Conservation (phyloP, 805 yeast species). For the Yamadazyma takamatsuzukensis region DNA sequence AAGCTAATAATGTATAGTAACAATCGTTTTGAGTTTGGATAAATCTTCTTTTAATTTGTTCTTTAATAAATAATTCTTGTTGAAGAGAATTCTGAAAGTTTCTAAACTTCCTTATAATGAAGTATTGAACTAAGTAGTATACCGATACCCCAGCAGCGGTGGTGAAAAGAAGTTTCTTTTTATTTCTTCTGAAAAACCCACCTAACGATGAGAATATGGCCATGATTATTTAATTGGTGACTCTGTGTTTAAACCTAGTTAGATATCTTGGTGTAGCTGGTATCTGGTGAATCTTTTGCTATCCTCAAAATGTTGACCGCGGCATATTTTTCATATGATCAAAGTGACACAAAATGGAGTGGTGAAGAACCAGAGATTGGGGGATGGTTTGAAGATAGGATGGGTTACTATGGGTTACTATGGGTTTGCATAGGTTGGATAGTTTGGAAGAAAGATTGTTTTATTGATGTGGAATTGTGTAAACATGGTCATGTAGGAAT, state of each 20-base stretch:
- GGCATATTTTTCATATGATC: constrained; percentile 4
- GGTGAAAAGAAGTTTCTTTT: constrained; percentile 31
- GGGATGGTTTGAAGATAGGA: too few relatives aligned
- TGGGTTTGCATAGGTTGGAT: too few relatives aligned
- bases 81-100: constrained; percentile 37
- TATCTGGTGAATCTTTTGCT: not conserved
- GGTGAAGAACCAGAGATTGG: not conserved
- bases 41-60: constrained; percentile 70
- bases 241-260: not conserved
- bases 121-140: constrained; percentile 35
- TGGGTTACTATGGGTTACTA: too few relatives aligned
- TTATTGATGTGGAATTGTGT: too few relatives aligned
- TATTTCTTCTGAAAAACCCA: constrained; percentile 38
- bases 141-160: constrained; percentile 31
- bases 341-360: constrained; percentile 2
- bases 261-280: not conserved
- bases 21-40: constrained; percentile 92
- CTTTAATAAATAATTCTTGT: constrained; percentile 40
- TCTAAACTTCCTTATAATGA: constrained; percentile 35
- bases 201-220: constrained; percentile 39
- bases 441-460: too few relatives aligned
- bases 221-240: constrained; percentile 24
- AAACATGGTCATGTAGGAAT: too few relatives aligned
- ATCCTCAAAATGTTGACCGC: too few relatives aligned
- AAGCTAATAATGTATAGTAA: constrained; percentile 73